Percentiles rank a stretch among this genome's conserved stretches.
Conservation (phyloP, 805 yeast genomes). For the Wilhelminamyces savonicus region DNA sequence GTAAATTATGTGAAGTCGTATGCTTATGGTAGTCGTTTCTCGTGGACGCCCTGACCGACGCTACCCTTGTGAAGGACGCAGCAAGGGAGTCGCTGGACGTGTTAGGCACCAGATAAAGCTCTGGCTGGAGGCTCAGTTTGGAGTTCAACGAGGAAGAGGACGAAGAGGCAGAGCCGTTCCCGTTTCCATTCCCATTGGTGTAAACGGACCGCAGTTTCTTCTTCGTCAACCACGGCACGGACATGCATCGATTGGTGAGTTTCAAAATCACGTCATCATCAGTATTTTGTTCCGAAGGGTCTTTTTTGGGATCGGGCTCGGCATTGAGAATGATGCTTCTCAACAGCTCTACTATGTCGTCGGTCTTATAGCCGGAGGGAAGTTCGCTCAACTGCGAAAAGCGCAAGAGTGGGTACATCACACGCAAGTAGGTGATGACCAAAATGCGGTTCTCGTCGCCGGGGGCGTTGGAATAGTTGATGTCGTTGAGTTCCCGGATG, state of each 20-base stretch:
- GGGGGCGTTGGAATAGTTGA: conserved; percentile 52
- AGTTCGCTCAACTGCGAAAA: conserved; percentile 52
- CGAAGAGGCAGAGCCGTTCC: conserved; percentile 5
- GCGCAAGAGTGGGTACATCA: conserved; percentile 62
- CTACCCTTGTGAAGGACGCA: conserved; percentile 7
- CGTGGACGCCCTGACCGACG: conserved; percentile 30
- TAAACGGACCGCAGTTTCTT: conserved; percentile 1
- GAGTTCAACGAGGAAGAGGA: conserved; percentile 4
- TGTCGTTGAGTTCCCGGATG: conserved; percentile 68
- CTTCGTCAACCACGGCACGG: conserved; percentile 27
- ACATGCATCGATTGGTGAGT: conserved; percentile 27
- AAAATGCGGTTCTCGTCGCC: conserved; percentile 50
- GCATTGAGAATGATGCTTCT: conserved; percentile 35
- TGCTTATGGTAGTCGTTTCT: conserved; percentile 30
- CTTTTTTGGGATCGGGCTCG: conserved; percentile 4
- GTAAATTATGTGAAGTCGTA: conserved; percentile 22
- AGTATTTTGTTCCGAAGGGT: too few relatives aligned
- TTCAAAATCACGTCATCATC: conserved; percentile 20
- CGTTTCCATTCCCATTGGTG: background rate
- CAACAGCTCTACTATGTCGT: conserved; percentile 47
- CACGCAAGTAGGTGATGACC: conserved; percentile 52
- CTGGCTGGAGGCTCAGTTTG: conserved; percentile 1
- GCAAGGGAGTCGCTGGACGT: conserved; percentile 7
- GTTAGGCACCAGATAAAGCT: background rate
- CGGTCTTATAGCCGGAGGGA: conserved; percentile 50